A percentile compares a stretch with the other conserved stretches of the same genome.
phyloP scores from a whole-genome alignment of 2,329 filamentous ascomycete genomes.

The Acephala macrosclerotiorum region DNA sequence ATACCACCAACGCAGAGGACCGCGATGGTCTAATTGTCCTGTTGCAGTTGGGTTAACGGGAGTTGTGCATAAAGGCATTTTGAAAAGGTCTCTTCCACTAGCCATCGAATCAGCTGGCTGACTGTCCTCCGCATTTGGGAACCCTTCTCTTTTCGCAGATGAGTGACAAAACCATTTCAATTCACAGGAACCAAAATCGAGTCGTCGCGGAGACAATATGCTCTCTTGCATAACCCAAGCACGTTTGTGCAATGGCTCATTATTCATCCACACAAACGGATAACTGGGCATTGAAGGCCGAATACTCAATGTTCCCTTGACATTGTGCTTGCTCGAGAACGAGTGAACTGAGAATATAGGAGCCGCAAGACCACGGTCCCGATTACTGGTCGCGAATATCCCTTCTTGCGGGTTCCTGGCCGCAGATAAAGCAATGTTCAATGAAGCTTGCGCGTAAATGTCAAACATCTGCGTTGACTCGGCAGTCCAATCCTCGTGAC shows the following conservation, averaged over 20 bases:
- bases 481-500: constrained; percentile 15
- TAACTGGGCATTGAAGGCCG: not conserved
- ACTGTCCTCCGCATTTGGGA: not conserved
- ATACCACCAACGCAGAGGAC: constrained; percentile 13
- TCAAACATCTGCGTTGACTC: constrained; percentile 25
- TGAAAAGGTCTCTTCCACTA: no score
- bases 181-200: constrained; percentile 17
- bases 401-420: not conserved
- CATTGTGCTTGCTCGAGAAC: not conserved
- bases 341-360: not conserved
- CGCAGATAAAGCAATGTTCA: constrained; percentile 7
- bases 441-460: not conserved
- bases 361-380: not conserved
- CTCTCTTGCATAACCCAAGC: constrained; percentile 22
- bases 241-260: constrained; percentile 12
- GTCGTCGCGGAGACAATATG: constrained; percentile 11
- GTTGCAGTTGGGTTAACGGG: not conserved
- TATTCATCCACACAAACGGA: not conserved
- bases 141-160: not conserved
- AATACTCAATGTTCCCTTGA: not conserved
- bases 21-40: not conserved
- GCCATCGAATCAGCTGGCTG: no score
- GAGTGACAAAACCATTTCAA: constrained; percentile 15
- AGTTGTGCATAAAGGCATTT: not conserved
- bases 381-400: not conserved